These are phyloP conservation scores for Fusarium incarnatum DNA, from an alignment of 2,329 filamentous ascomycete species.

Conservation along the genomic window DNA sequence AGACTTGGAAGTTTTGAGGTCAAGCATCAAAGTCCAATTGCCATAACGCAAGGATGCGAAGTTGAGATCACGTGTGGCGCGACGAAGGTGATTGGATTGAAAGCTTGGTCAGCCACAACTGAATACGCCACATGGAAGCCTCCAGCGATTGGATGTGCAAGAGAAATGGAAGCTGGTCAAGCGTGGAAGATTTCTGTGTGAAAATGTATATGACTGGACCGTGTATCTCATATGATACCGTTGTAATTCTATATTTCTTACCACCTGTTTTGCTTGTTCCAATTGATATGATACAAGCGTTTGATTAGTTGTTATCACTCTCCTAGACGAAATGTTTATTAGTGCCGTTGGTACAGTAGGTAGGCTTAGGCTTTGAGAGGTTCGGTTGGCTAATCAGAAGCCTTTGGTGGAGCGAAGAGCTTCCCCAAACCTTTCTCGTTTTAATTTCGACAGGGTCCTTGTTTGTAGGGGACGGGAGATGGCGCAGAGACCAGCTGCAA, in stretches of 20 bases:
- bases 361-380: conserved; percentile 7
- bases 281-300: neutral
- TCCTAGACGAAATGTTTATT: neutral
- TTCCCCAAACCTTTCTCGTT: conserved; percentile 36
- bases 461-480: conserved; percentile 22
- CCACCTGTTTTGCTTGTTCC: neutral
- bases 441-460: conserved; percentile 39
- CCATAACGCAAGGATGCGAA: conserved; percentile 36
- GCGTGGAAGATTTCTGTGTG: neutral
- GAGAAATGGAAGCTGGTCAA: neutral
- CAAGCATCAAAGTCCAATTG: conserved; percentile 15
- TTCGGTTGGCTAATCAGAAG: conserved; percentile 8
- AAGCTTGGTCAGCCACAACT: no score
- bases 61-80: conserved; percentile 49
- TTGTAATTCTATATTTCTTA: neutral
- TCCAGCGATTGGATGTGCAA: no score
- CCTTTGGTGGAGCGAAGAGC: conserved; percentile 26
- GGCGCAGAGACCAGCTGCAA: conserved; percentile 7
- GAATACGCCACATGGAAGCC: no score
- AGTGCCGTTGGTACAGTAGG: neutral
- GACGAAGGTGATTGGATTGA: no score
- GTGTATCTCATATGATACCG: neutral
- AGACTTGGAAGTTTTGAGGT: conserved; percentile 41
- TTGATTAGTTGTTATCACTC: neutral
- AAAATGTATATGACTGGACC: neutral